phyloP scores from a whole-genome alignment of 2,329 filamentous ascomycete species.

The Incumbomyces lentus region DNA sequence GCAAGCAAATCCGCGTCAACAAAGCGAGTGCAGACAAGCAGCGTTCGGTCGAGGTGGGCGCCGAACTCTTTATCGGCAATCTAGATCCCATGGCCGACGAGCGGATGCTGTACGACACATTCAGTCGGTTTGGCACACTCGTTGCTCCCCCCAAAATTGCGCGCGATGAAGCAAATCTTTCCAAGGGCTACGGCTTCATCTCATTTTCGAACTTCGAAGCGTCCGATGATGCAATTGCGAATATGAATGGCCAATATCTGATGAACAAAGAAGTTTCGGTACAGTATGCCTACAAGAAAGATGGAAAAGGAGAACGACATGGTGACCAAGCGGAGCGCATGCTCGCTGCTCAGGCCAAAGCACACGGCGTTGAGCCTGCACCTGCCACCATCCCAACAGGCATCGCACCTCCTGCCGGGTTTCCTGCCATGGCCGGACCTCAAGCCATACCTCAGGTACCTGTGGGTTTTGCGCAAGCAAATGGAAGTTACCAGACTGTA shows the following conservation, averaged over 20 bases:
- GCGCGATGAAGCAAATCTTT: constrained; percentile 75
- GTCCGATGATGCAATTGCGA: constrained; percentile 79
- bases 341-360: constrained; percentile 83
- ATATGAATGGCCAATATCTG: constrained; percentile 92
- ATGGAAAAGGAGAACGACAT: constrained; percentile 92
- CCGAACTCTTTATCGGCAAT: constrained; percentile 94
- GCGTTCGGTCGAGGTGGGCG: constrained; percentile 83
- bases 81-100: constrained; percentile 90
- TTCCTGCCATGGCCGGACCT: constrained; percentile 20
- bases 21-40: constrained; percentile 91
- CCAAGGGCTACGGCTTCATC: constrained; percentile 94
- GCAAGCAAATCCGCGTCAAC: constrained; percentile 93
- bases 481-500: constrained; percentile 32
- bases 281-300: constrained; percentile 98
- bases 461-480: constrained; percentile 33
- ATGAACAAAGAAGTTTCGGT: constrained; percentile 95
- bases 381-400: constrained; percentile 55
- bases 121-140: constrained; percentile 80
- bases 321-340: constrained; percentile 88
- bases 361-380: constrained; percentile 81
- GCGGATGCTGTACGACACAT: constrained; percentile 90
- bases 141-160: constrained; percentile 76
- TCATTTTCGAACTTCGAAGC: constrained; percentile 89
- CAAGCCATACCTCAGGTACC: constrained; percentile 27
- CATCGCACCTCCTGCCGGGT: constrained; percentile 26